Evolutionary conservation across 2,329 filamentous ascomycete genomes (phyloP), one percentile per base, ranked within the genome.

Genomic region (Sphaceloma murrayae): DNA sequence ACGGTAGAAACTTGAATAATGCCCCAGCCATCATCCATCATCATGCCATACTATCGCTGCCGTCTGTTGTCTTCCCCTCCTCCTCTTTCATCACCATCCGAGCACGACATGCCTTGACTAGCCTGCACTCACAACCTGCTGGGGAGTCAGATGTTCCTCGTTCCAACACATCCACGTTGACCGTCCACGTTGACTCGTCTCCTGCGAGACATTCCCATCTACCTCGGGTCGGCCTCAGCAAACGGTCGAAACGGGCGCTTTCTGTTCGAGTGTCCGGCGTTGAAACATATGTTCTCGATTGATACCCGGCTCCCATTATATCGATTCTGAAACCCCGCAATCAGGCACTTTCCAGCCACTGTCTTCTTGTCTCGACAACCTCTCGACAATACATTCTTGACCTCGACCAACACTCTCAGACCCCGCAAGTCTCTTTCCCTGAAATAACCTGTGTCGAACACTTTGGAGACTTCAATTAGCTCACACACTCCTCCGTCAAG

Each of bases 281-380:
- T 40, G 36, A 40, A 40, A 40, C 36, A 40, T 40, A 22, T 40
- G 36, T 40, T 30, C 36, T 40, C 36, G 36, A 40, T 40, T 30
- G 24, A 40, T 40, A 40, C 16, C 36, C 24, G 24, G 9, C 17
- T 34, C 9, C 42, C 42, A 45, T 45, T 45, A 45, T 45, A 45
- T 45, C 42, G 42, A 36, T 45, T 45, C 29, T 36, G 30, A 40
- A 40, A 34, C 42, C 42, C 42, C 42, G 14, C 42, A 34, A 10
- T 11, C 42, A 29, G 27, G 16, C 14, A 45, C 31, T 34, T 34
- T 33, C 42, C 42, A 45, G 42, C 42, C 40, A 43, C 40, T 40
- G 36, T 26, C 36, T 29, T 19, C 24, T 19, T 4, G 5, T 40
- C 16, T 26, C 14, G 27, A 43, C n/a, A n/a, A n/a, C n/a, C n/a